Conservation (phyloP, 139 green algal genomes). For the Auxenochlorella protothecoides region DNA sequence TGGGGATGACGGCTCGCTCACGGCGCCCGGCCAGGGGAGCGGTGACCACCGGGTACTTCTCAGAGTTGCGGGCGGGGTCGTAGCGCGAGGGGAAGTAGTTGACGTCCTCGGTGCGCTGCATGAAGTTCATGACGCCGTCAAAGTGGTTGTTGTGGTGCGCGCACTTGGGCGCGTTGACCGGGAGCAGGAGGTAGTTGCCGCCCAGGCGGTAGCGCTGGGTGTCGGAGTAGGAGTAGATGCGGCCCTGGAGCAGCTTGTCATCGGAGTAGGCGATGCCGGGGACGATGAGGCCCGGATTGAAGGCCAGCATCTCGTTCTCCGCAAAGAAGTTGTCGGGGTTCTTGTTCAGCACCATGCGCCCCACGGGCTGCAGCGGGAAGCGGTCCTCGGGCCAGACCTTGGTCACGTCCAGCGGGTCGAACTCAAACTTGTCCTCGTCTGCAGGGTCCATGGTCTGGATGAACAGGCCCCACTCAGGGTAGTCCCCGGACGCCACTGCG, state of each 20-base stretch:
- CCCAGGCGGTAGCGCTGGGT: slow-evolving; percentile 87
- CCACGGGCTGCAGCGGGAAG: slow-evolving; percentile 65
- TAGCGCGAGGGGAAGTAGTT: slow-evolving; percentile 95
- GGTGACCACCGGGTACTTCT: slow-evolving; percentile 46
- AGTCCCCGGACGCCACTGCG: slow-evolving; percentile 72
- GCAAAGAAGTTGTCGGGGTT: slow-evolving; percentile 86
- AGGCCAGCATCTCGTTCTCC: slow-evolving; percentile 78
- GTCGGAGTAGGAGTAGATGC: slow-evolving; percentile 69
- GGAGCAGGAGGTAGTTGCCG: slow-evolving; percentile 91
- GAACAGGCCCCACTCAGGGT: slow-evolving; percentile 86
- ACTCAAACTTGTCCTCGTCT: slow-evolving; percentile 60
- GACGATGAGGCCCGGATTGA: slow-evolving; percentile 67
- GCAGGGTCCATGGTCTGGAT: slow-evolving; percentile 86
- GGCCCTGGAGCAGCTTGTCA: slow-evolving; percentile 94
- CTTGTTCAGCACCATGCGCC: slow-evolving; percentile 70
- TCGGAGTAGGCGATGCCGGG: slow-evolving; percentile 81
- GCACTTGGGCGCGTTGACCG: slow-evolving; percentile 74
- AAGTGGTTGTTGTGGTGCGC: slow-evolving; percentile 94
- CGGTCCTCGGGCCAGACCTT: slow-evolving; percentile 75
- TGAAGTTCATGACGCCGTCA: slow-evolving; percentile 96
- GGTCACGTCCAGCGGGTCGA: slow-evolving; percentile 77
- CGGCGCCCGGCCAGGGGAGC: slow-evolving; percentile 47
- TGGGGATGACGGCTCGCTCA: slow-evolving; percentile 68
- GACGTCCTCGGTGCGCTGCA: slow-evolving; percentile 83
- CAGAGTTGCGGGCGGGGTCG: slow-evolving; percentile 72